These are phyloP conservation scores for Magnusiomyces paraingens DNA, from an alignment of 1,139 yeast species.

Conservation along the genomic window DNA sequence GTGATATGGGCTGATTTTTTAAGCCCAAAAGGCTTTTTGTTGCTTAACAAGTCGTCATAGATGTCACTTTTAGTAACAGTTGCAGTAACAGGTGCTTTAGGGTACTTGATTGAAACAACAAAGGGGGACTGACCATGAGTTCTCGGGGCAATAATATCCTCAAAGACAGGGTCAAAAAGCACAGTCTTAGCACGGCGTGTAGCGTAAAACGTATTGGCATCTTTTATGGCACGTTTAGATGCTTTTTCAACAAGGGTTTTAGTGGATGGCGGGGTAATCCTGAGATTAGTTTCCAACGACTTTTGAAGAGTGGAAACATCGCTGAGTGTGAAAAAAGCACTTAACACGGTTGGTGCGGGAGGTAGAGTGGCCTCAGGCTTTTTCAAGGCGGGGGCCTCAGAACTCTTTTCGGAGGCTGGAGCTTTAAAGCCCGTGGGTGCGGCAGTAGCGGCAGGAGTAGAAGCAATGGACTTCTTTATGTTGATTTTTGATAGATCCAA, in stretches of 20 bases:
- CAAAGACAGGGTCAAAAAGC: constrained; percentile 62
- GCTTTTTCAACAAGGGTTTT: constrained; percentile 36
- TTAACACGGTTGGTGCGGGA: constrained; percentile 14
- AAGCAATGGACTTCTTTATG: constrained; percentile 35
- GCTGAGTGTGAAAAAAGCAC: constrained; percentile 16
- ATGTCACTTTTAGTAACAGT: constrained; percentile 34
- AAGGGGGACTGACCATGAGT: constrained; percentile 41
- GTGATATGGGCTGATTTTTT: constrained; percentile 21
- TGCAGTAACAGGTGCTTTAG: constrained; percentile 21
- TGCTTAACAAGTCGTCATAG: constrained; percentile 38
- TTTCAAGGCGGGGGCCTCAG: background rate
- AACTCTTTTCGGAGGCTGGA: constrained; percentile 8
- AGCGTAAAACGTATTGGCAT: constrained; percentile 32
- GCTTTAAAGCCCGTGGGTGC: constrained; percentile 7
- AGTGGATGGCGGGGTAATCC: constrained; percentile 25
- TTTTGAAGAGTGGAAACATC: constrained; percentile 22
- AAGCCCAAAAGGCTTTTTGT: constrained; percentile 18
- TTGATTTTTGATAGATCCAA: constrained; percentile 73
- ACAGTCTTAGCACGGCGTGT: constrained; percentile 39
- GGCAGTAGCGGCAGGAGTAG: constrained; percentile 14
- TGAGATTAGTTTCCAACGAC: constrained; percentile 31
- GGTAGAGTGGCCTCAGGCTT: constrained; percentile 15
- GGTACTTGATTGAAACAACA: constrained; percentile 50
- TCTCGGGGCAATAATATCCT: constrained; percentile 48
- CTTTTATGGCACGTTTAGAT: constrained; percentile 34